Base-by-base conservation (phyloP, 1,139 yeast genomes). In the Candida freyschussii region DNA sequence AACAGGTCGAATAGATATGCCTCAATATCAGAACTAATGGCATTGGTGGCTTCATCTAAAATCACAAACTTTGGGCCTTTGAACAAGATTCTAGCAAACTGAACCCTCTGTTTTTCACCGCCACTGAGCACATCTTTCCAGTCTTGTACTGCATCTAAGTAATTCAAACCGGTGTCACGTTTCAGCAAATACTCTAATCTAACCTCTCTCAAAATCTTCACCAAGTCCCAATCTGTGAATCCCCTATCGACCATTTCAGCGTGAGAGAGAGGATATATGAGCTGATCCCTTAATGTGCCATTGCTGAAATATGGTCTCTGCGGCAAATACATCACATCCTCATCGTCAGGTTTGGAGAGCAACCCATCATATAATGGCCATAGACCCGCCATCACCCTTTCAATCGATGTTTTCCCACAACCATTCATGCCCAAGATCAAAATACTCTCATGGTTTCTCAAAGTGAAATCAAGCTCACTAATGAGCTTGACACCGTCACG, bases 81-180 rank as follows among this genome's bases (percentile, higher is more conserved):
- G 62, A 82, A 86, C 47, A 89, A 65, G 6, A 89, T 74, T 48
- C 96, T 69, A 1, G 96, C 96, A 65, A 89, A 83, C 60, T 87
- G 79, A 55, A 87, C 72, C 52, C 96, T 75, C 63, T 89, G 97
- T 62, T 86, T 82, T 56, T 89, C 97, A 34, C 97, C 97, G 13
- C 97, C 97, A 58, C 94, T 81, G 47, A 89, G 72, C 13, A 89
- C 85, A 55, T 83, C 95, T 52, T 80, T 80, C 97, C 97, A 89
- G 47, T 80, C 87, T 45, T 81, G 80, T 10, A 57, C 46, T 5
- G 67, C 59, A 43, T 68, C 64, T 30, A 66, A 57, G 55, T 61
- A 62, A 12, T 45, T 44, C 48, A 59, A 47, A 5, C 65, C 65
- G 13, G 34, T 37, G 21, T 45, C 60, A 49, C 76, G 59, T 28